A percentile compares a stretch with the other conserved stretches of the same genome.
These are phyloP conservation scores for Penicillium thymicola DNA, from an alignment of 2,329 filamentous ascomycete genomes.

Conservation along the genomic window DNA sequence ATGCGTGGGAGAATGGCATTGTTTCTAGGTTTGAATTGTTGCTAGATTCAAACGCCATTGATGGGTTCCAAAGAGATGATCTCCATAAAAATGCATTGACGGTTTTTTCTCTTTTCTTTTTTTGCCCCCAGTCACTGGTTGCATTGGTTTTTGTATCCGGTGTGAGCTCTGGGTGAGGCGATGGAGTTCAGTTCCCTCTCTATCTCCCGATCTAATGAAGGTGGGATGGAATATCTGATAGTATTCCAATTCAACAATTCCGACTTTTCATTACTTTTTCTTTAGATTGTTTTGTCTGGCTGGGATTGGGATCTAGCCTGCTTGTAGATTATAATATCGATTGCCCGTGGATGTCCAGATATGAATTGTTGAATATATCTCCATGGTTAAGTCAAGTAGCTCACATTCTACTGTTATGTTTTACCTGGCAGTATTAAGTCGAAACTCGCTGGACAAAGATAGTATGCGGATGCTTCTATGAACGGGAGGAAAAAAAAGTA, in stretches of 20 bases:
- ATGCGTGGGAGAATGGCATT: slow-evolving; percentile 25
- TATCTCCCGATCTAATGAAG: slow-evolving; percentile 22
- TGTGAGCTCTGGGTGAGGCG: slow-evolving; percentile 18
- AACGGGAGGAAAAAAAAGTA: neutral
- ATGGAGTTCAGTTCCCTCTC: slow-evolving; percentile 23
- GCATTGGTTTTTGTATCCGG: slow-evolving; percentile 19
- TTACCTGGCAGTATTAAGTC: neutral
- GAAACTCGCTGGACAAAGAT: neutral
- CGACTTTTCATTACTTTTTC: slow-evolving; percentile 14
- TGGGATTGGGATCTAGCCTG: neutral
- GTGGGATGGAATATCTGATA: slow-evolving; percentile 29
- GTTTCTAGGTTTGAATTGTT: slow-evolving; percentile 28
- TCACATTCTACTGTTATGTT: neutral
- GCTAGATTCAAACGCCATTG: slow-evolving; percentile 27
- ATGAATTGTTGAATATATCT: neutral
- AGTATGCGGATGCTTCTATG: neutral
- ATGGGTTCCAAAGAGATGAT: slow-evolving; percentile 24
- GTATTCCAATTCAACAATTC: slow-evolving; percentile 29
- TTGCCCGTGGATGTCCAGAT: neutral
- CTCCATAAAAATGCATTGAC: slow-evolving; percentile 29
- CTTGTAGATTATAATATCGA: neutral
- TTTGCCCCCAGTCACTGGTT: slow-evolving; percentile 21
- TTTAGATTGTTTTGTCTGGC: slow-evolving; percentile 5
- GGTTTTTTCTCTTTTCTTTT: slow-evolving; percentile 28
- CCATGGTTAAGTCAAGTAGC: neutral